phyloP scores from a whole-genome alignment of 495 filamentous ascomycete species.

The Aspergillus sparsus region DNA sequence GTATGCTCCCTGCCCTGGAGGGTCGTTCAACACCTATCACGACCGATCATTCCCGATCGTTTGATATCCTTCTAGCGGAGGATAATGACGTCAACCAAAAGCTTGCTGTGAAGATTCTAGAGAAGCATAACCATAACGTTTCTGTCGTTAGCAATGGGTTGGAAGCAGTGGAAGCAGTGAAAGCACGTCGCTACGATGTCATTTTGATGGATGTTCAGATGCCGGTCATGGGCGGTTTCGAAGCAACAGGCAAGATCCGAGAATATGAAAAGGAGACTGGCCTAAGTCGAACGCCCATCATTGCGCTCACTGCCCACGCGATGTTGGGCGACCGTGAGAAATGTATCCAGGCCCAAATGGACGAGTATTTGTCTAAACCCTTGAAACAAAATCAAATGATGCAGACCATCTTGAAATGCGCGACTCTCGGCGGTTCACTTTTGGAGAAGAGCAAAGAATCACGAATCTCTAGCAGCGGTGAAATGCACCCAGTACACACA shows the following conservation, averaged over 20 bases:
- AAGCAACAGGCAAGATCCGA: conserved; percentile 94
- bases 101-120: conserved; percentile 92
- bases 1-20: conserved; percentile 96
- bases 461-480: conserved; percentile 56
- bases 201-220: conserved; percentile 99
- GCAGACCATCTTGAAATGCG: conserved; percentile 96
- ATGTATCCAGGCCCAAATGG: conserved; percentile 98
- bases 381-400: conserved; percentile 98
- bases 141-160: conserved; percentile 94
- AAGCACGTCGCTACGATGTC: conserved; percentile 88
- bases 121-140: conserved; percentile 96
- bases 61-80: conserved; percentile 94
- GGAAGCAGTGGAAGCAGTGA: conserved; percentile 87
- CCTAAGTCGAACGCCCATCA: conserved; percentile 85
- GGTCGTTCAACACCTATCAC: conserved; percentile 89
- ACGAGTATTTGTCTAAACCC: conserved; percentile 97
- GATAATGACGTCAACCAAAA: conserved; percentile 98
- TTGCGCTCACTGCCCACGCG: conserved; percentile 95
- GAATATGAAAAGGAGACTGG: conserved; percentile 82
- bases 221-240: conserved; percentile 99
- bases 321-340: conserved; percentile 99
- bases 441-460: conserved; percentile 70
- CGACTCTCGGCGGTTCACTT: conserved; percentile 85
- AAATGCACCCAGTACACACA: conserved; percentile 46
- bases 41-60: conserved; percentile 91